A percentile compares a stretch with the other conserved stretches of the same genome.
These are phyloP conservation scores for Neurospora crassa DNA, from an alignment of 2,329 filamentous ascomycete genomes.

Conservation along the genomic window DNA sequence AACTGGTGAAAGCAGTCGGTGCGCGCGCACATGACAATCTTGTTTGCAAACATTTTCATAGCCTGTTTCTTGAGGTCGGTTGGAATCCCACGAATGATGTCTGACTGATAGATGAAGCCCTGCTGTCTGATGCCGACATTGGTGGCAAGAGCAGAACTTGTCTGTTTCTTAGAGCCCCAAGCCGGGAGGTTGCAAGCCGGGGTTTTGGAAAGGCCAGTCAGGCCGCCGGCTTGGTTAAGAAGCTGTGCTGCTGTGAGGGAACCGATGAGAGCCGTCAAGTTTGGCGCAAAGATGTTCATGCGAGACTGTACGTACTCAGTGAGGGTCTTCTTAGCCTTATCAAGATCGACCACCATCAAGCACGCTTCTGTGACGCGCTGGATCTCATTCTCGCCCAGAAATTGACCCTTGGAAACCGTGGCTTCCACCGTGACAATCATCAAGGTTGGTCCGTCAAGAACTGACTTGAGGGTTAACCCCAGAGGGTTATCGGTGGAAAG, in stretches of 20 bases:
- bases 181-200: constrained; percentile 88
- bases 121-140: constrained; percentile 88
- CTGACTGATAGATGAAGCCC: constrained; percentile 86
- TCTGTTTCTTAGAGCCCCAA: constrained; percentile 81
- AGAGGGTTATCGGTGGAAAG: constrained; percentile 70
- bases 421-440: constrained; percentile 97
- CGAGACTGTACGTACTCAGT: constrained; percentile 94
- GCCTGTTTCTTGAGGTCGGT: constrained; percentile 85
- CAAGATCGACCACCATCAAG: constrained; percentile 78
- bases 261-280: constrained; percentile 81
- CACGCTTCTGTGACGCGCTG: constrained; percentile 67
- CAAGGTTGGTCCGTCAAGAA: constrained; percentile 79
- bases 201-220: constrained; percentile 82
- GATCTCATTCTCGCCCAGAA: constrained; percentile 68
- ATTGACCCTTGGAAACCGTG: constrained; percentile 74
- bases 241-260: constrained; percentile 90
- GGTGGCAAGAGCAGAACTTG: constrained; percentile 71
- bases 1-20: constrained; percentile 79
- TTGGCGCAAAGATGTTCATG: constrained; percentile 93
- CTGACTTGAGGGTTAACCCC: constrained; percentile 62
- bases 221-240: constrained; percentile 86
- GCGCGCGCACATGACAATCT: constrained; percentile 85
- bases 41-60: constrained; percentile 88
- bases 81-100: constrained; percentile 76
- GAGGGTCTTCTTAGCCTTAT: constrained; percentile 75